Base-by-base conservation (phyloP, 169 alveolate genomes). In the Cystoisospora suis region DNA sequence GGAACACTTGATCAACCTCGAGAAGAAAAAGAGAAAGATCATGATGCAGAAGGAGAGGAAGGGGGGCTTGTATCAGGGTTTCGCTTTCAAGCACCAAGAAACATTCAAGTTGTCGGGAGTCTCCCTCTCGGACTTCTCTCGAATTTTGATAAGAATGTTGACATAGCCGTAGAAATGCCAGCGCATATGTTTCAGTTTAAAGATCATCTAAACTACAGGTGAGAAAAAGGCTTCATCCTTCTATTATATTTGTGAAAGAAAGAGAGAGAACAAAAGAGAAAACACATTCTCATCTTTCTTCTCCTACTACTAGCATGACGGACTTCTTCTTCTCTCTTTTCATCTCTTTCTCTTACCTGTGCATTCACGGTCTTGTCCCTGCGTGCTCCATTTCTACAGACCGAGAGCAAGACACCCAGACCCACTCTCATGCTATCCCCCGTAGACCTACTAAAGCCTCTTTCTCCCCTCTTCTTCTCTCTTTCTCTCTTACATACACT, bases 151-250 rank as follows among this genome's bases (percentile, higher is more conserved):
- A 72, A 72, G 20, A 72, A 72, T 38, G 53, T 72, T 2, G 83
- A 72, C n/a, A 53, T 72, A 15, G 47, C 56, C 32, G 83, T 72
- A 20, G 56, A 38, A 27, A 72, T 72, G 83, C 83, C 83, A 1
- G 58, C 83, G 9, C 83, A 72, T 38, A 72, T 72, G 83, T 72
- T 72, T 20, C 56, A 40, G 32, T 6, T 29, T 6, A 72, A 40
- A 40, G 83, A 72, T 17, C 32, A 72, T 56, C 27, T 72, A 27
- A 72, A 72, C 53, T 72, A 72, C 53, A 34, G 83, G 83, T 72
- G 56, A 40, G 83, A 9, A 9, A 17, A n/a, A 9, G 6, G 15
- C 40, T 53, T 53, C 23, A 12, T 53, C 65, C 29, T 53, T 53
- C 23, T 23, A 12, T 23, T 23, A 23, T 53, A 12, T 23, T 53